These are phyloP conservation scores for Sinapis alba DNA, from an alignment of 441 rosid species.

Conservation along the genomic window DNA sequence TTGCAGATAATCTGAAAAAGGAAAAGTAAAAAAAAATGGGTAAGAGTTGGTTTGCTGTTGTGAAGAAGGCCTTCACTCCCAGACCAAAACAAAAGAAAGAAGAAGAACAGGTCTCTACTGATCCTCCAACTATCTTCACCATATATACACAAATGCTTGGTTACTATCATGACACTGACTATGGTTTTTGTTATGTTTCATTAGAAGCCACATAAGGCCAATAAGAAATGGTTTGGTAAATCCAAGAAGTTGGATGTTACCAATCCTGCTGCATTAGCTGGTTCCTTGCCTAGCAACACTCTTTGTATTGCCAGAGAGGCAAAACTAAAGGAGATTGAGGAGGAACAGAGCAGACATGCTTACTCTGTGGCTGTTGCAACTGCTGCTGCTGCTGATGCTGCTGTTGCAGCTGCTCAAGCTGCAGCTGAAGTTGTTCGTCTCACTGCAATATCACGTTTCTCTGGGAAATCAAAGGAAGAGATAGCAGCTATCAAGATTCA, in stretches of 20 bases:
- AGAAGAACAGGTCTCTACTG: constrained; percentile 43
- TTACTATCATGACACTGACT: constrained; percentile 13
- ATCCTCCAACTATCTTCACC: background rate
- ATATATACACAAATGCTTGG: background rate
- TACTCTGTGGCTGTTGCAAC: constrained; percentile 84
- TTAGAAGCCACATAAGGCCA: constrained; percentile 55
- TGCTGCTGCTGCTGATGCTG: constrained; percentile 86
- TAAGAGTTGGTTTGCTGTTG: constrained; percentile 76
- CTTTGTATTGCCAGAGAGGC: constrained; percentile 37
- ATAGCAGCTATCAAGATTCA: constrained; percentile 85
- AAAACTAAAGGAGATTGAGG: constrained; percentile 60
- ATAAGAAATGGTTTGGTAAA: constrained; percentile 60
- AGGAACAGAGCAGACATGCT: constrained; percentile 75
- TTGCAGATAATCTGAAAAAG: constrained; percentile 29
- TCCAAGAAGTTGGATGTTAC: constrained; percentile 45
- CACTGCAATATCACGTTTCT: constrained; percentile 47
- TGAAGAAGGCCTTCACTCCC: constrained; percentile 74
- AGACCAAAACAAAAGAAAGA: constrained; percentile 52
- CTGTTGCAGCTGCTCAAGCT: constrained; percentile 92
- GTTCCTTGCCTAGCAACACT: constrained; percentile 27
- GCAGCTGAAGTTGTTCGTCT: constrained; percentile 94
- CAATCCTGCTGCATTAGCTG: constrained; percentile 41
- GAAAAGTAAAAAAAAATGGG: constrained; percentile 57
- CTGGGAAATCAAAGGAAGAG: constrained; percentile 79
- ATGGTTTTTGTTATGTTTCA: constrained; percentile 7